Evolutionary conservation across 306 rosid species (phyloP).

Genomic region (Lablab purpureus): DNA sequence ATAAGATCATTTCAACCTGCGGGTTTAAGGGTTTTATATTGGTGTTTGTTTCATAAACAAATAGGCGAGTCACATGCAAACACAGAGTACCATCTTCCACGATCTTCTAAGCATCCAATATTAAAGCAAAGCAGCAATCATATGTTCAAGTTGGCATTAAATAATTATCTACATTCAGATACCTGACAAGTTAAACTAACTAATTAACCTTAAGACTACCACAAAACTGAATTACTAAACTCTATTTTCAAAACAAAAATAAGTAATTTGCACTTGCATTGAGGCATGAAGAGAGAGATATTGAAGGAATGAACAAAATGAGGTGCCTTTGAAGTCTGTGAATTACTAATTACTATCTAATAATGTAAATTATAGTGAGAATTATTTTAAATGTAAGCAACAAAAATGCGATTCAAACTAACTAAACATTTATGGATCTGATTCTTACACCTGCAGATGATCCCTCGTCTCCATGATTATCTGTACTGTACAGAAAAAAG

Average conservation of each 20-base stretch:
- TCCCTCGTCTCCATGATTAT: constrained; percentile 25
- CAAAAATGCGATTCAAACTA: no score
- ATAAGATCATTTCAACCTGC: constrained; percentile 46
- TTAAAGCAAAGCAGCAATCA: no score
- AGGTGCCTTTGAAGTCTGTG: no score
- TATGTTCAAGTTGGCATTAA: constrained; percentile 37
- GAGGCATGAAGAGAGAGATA: no score
- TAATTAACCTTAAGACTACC: background rate
- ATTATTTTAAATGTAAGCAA: no score
- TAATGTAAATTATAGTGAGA: no score
- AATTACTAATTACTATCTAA: no score
- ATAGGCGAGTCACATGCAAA: constrained; percentile 62
- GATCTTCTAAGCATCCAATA: constrained; percentile 31
- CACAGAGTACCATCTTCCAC: constrained; percentile 57
- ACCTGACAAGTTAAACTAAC: background rate
- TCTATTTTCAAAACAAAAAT: no score
- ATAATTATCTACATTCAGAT: constrained; percentile 27
- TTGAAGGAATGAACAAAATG: no score
- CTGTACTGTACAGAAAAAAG: background rate
- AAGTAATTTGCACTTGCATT: no score
- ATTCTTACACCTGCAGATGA: constrained; percentile 25
- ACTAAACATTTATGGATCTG: constrained; percentile 1
- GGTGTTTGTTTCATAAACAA: constrained; percentile 35
- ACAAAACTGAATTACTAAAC: background rate
- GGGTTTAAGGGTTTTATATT: constrained; percentile 42